Base-by-base conservation (phyloP, 371 early-diverging fungal genomes). In the Chytridiales sp. region DNA sequence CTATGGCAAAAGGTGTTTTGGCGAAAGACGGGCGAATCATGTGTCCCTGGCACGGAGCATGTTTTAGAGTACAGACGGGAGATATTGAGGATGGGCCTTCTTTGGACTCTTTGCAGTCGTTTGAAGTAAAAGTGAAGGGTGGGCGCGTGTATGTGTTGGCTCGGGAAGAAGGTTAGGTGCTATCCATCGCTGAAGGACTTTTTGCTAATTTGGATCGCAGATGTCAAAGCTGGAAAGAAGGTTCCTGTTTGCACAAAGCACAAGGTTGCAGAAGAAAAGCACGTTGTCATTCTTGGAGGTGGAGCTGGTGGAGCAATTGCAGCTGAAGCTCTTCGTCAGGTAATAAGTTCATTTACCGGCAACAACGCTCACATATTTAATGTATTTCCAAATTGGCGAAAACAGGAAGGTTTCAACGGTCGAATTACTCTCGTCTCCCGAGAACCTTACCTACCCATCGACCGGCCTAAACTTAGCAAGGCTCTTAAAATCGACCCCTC, bases 51-150 rank as follows among this genome's bases (percentile, higher is more conserved):
- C 82, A 82, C 66, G 80, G 80, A 54, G 82, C 82, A 15, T 79
- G 82, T 49, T 81, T 81, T 64, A 64, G 72, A 36, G 73, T 73
- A 3, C 67, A 68, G 30, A 76, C 79, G 26, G 83, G 81, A 42
- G 81, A 83, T 62, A 79, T 83, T 57, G 83, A 83, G 69, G 81
- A 83, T 56, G 80, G 70, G 4, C 83, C 83, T 1, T 74, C 77
- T 5, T 50, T 83, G 24, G 80, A 83, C 57, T 61, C 55, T 42
- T 68, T 83, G 47, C 57, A 62, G 4, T 66, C 55, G 9, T 83
- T 64, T 52, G 47, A 56, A 21, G 66, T 66, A 27, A 46, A 46
- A 32, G 64, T 79, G 13, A 56, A 69, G 49, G 65, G 66, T 39
- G 76, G 65, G 40, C 59, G 67, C n/a, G 74, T 80, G 11, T 76